Evolutionary conservation across 2,329 filamentous ascomycete genomes (phyloP), one percentile per base, ranked within the genome.

Genomic region (Verticillium zaregamsianum): DNA sequence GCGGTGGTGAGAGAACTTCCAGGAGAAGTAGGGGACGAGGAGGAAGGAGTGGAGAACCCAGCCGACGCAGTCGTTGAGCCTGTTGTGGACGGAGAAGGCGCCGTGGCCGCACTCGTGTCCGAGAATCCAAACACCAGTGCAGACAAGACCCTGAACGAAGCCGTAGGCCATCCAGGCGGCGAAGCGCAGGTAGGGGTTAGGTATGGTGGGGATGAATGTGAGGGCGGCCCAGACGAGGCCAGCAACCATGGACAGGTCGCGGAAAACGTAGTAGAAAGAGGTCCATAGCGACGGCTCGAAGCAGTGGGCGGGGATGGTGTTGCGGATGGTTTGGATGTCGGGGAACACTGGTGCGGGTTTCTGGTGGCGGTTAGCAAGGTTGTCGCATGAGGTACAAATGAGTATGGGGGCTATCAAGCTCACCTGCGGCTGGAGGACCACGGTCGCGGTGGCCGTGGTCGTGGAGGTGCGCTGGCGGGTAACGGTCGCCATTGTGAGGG

Each of bases 51-150:
- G 89, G n/a, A 86, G 74, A 57, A 82, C 71, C 79, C 87, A 89
- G 63, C 89, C 89, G 61, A 87, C 77, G 17, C 80, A 71, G 69
- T 89, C 82, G 72, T 90, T 90, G 65, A 90, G 70, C 35, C 67
- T 71, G 57, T 76, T 76, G 72, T 83, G 79, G 25, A 76, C 72
- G n/a, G 85, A 88, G 72, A 91, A 88, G 57, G 87, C 86, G 20
- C 85, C 84, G 72, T 91, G 89, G 59, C 89, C 89, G 72, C 85
- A 88, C 73, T 91, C 89, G 71, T 91, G 89, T 17, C 85, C 88
- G 49, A 90, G 77, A 66, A 89, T 87, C 89, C 88, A 91, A 67
- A 91, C 76, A 3, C 88, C 88, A 3, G 86, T 90, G 71, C 86
- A 85, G 67, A 89, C 76, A 32, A 88, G 81, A 58, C 88, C 88